Percentiles rank a stretch among this genome's conserved stretches.
phyloP scores from a whole-genome alignment of 2,329 filamentous ascomycete genomes.

The Sporothrix protearum region DNA sequence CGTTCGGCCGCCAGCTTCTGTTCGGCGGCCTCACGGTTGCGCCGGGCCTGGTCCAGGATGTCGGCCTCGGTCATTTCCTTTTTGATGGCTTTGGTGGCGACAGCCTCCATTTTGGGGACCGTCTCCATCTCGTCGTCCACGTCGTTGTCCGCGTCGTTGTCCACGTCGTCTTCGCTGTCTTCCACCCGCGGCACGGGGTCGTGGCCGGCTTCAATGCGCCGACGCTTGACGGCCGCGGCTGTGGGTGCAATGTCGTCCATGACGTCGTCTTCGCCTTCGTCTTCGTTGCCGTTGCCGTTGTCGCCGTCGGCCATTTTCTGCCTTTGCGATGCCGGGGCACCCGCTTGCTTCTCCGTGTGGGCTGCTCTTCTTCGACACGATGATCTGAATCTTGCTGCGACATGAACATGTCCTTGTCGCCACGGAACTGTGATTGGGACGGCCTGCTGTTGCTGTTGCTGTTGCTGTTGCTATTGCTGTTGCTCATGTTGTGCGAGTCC shows the following conservation, averaged over 20 bases:
- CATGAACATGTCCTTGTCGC: constrained; percentile 19
- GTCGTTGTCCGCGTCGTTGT: constrained; percentile 30
- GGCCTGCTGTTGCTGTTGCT: too few species aligned
- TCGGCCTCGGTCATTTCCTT: constrained; percentile 51
- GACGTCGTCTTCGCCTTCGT: constrained; percentile 42
- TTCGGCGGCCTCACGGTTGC: constrained; percentile 62
- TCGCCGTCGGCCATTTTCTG: not conserved
- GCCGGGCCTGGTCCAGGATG: constrained; percentile 62
- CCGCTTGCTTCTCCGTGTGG: constrained; percentile 30
- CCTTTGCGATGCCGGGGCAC: not conserved
- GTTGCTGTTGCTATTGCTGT: too few species aligned
- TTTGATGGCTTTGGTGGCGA: too few species aligned
- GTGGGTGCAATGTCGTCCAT: constrained; percentile 73
- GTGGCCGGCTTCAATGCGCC: constrained; percentile 60
- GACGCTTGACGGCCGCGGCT: constrained; percentile 73
- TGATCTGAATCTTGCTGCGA: not conserved
- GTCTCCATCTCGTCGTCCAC: constrained; percentile 28
- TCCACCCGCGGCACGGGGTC: constrained; percentile 40
- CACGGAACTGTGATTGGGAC: not conserved
- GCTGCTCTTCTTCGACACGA: not conserved
- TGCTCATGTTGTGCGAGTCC: not conserved
- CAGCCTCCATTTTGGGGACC: constrained; percentile 38
- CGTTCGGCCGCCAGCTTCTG: constrained; percentile 55
- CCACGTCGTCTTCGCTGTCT: constrained; percentile 30
- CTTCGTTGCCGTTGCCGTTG: not conserved